These are phyloP conservation scores for Rhynchospora breviuscula DNA, from an alignment of 176 grass and related monocot species.

Conservation along the genomic window DNA sequence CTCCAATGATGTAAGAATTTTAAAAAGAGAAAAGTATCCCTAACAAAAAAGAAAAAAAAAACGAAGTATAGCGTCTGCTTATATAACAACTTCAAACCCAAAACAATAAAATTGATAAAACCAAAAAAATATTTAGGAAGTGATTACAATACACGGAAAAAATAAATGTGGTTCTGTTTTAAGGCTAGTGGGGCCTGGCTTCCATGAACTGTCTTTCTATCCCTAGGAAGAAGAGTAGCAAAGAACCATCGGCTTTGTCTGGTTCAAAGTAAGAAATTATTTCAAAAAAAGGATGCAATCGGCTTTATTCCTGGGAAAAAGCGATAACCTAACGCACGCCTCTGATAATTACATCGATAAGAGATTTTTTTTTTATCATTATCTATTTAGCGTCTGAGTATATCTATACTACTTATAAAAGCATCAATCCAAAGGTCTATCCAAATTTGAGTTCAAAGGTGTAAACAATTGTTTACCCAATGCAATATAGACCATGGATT, in stretches of 20 bases:
- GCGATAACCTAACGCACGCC: slow-evolving; percentile 9
- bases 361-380: not conserved
- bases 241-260: too few species aligned
- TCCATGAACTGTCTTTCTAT: not conserved
- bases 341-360: slow-evolving; percentile 16
- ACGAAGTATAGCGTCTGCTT: too few species aligned
- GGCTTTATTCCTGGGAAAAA: slow-evolving; percentile 5
- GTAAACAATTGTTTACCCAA: too few species aligned
- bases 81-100: too few species aligned
- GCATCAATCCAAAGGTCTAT: too few species aligned
- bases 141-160: not conserved
- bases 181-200: not conserved
- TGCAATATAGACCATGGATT: too few species aligned
- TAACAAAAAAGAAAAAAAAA: too few species aligned
- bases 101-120: not conserved
- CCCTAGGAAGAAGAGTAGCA: not conserved
- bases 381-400: not conserved
- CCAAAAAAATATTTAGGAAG: not conserved
- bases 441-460: too few species aligned
- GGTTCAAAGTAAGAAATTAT: too few species aligned
- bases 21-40: too few species aligned
- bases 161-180: not conserved
- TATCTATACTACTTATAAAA: too few species aligned
- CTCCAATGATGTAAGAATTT: too few species aligned
- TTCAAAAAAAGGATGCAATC: not conserved